A percentile compares a stretch with the other conserved stretches of the same genome.
Conservation (phyloP, 139 green algal species). For the Volvox africanus region DNA sequence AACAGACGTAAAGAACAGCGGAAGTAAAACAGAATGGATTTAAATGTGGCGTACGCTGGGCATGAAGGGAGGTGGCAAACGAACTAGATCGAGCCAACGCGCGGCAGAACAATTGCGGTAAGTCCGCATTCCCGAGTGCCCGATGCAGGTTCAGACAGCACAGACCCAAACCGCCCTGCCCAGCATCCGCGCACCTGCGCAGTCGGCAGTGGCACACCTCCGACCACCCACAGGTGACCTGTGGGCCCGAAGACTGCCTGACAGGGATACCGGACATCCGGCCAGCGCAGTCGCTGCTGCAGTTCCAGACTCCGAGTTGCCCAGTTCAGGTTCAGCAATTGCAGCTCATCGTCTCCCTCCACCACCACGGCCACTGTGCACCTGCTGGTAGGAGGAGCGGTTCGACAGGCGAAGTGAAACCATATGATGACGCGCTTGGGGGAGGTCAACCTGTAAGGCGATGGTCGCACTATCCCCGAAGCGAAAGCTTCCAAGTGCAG, state of each 20-base stretch:
- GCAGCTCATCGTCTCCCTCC: constrained; percentile 64
- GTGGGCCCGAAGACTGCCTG: constrained; percentile 64
- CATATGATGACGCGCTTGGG: not conserved
- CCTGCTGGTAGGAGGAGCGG: not conserved
- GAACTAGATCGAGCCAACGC: too few species aligned
- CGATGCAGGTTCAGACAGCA: too few species aligned
- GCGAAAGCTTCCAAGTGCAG: too few species aligned
- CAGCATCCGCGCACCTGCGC: not conserved
- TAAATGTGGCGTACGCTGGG: too few species aligned
- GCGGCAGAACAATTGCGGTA: too few species aligned
- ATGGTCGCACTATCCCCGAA: too few species aligned
- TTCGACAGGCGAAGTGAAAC: too few species aligned
- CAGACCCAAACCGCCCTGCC: not conserved
- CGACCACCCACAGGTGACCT: constrained; percentile 25
- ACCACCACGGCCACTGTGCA: constrained; percentile 55
- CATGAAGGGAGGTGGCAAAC: too few species aligned
- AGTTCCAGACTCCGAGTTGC: constrained; percentile 20
- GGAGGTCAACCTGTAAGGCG: not conserved
- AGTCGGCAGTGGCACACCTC: constrained; percentile 18
- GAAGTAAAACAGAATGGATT: too few species aligned
- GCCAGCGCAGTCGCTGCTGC: constrained; percentile 60
- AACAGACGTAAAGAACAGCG: too few species aligned
- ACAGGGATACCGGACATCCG: constrained; percentile 63
- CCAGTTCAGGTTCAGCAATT: constrained; percentile 51
- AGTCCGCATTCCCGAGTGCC: too few species aligned